phyloP scores from a whole-genome alignment of 2,329 filamentous ascomycete species.

The Colletotrichum simmondsii region DNA sequence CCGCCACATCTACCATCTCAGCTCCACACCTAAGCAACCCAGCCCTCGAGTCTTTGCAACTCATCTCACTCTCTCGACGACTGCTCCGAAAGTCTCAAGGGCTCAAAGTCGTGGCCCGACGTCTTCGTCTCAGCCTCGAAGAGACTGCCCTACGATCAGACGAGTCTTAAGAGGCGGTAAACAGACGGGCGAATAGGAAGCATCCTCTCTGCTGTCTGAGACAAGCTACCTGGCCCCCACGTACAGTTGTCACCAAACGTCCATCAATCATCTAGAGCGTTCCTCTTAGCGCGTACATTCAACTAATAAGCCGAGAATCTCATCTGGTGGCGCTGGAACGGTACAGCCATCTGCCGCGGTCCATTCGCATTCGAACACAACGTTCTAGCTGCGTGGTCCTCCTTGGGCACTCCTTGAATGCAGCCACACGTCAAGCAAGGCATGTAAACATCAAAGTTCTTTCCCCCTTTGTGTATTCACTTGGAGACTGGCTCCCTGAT shows the following conservation, averaged over 20 bases:
- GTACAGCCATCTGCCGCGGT: constrained; percentile 29
- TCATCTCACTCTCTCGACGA: neutral
- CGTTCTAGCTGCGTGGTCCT: constrained; percentile 8
- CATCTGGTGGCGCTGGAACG: constrained; percentile 32
- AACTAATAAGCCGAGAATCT: constrained; percentile 26
- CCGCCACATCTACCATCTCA: constrained; percentile 6
- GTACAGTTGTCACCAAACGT: constrained; percentile 27
- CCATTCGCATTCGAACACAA: constrained; percentile 31
- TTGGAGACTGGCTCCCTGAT: too few species aligned
- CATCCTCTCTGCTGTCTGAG: constrained; percentile 19
- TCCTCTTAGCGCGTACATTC: constrained; percentile 18
- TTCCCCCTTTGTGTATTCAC: neutral
- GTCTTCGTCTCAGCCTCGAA: neutral
- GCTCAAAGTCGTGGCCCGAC: neutral
- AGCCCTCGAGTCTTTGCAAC: neutral
- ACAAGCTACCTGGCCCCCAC: constrained; percentile 30
- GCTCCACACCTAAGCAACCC: neutral
- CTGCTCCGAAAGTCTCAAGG: neutral
- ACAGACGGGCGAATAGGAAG: constrained; percentile 13
- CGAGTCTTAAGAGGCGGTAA: constrained; percentile 20
- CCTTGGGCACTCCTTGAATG: constrained; percentile 15
- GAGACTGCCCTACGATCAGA: neutral
- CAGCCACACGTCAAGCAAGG: constrained; percentile 20
- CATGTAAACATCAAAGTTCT: neutral
- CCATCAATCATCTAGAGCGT: constrained; percentile 15